A percentile compares a stretch with the other conserved stretches of the same genome.
Evolutionary conservation across 2,329 filamentous ascomycete genomes (phyloP).

Genomic region (Magnaporthiopsis rhizophila): DNA sequence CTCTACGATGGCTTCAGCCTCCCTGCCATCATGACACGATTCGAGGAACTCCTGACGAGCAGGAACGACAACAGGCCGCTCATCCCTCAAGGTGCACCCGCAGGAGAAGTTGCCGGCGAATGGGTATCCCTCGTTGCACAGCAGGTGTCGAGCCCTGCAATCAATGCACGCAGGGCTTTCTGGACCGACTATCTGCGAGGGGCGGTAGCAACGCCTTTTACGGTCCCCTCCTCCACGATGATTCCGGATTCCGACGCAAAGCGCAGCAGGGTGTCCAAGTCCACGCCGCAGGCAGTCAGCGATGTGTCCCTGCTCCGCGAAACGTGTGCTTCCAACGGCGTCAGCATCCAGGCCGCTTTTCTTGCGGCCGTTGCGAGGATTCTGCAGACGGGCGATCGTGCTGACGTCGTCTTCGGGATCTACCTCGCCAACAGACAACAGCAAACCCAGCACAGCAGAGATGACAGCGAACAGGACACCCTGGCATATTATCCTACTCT

Average conservation of each 20-base stretch:
- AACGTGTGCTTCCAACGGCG: conserved; percentile 35
- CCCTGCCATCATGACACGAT: conserved; percentile 46
- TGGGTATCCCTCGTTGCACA: not conserved
- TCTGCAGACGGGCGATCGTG: conserved; percentile 16
- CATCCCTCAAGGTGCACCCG: accelerated
- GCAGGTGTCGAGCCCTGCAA: not conserved
- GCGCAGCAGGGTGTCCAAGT: conserved; percentile 19
- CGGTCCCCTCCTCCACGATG: not conserved
- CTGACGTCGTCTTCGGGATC: conserved; percentile 59
- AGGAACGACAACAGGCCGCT: not conserved
- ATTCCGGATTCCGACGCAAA: not conserved
- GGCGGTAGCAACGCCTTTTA: not conserved
- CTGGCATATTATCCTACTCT: conserved; percentile 59
- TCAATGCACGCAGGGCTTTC: conserved; percentile 22
- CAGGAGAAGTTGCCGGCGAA: not conserved
- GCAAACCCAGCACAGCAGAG: not conserved
- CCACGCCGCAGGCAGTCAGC: conserved; percentile 39
- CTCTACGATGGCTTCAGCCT: conserved; percentile 84
- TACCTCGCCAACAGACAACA: conserved; percentile 69
- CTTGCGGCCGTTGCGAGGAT: conserved; percentile 45
- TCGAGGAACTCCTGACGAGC: conserved; percentile 17
- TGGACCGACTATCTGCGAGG: conserved; percentile 33
- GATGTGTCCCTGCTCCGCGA: conserved; percentile 31
- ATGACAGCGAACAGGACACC: conserved; percentile 34
- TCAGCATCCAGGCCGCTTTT: conserved; percentile 67